Base-by-base conservation (phyloP, 2,329 filamentous ascomycete genomes). In the Fusarium chuoi region DNA sequence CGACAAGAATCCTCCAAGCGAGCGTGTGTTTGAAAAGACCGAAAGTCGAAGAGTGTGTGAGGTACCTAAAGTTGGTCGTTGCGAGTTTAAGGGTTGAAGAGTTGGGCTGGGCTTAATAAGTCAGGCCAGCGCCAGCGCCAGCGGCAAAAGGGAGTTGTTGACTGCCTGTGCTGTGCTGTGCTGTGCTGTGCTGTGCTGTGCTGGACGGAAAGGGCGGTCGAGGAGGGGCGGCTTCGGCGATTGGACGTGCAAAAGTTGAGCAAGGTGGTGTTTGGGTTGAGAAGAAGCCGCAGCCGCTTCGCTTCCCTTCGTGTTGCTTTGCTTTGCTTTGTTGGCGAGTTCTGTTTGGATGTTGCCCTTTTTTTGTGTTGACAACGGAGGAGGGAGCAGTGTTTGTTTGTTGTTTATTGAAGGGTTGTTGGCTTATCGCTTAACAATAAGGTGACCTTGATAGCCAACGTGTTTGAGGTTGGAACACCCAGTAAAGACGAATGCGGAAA, bases 191-290 rank as follows among this genome's bases (percentile, higher is more conserved):
- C 33, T 33, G 22, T 41, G n/a, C 49, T 36, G 49, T 28, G 35
- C 24, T 28, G 35, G 7, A 64, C 46, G 75, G 65, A 76, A 78
- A 78, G 76, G 75, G 77, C 77, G 77, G 77, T 78, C 77, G 61
- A 75, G 74, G 71, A 67, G 61, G 51, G 54, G 65, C 55, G 75
- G 67, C 68, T 74, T 74, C 62, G 71, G 74, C 64, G 64, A 73
- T 69, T 69, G 62, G 67, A 67, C 45, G 49, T n/a, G 64, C 22
- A 51, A 46, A 73, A 55, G 51, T 38, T 18, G 35, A 55, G 35
- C 45, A 46, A 36, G 45, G 54, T 54, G 45, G 60, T 65, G 60
- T 65, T 65, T 61, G 35, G 24, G 44, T 26, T 58, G 24, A 35
- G 66, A 45, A 66, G 66, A 71, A 57, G 48, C 62, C 48, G 51